These are phyloP conservation scores for Psilocybe sp. DNA, from an alignment of 768 basidiomycete species.

Conservation along the genomic window DNA sequence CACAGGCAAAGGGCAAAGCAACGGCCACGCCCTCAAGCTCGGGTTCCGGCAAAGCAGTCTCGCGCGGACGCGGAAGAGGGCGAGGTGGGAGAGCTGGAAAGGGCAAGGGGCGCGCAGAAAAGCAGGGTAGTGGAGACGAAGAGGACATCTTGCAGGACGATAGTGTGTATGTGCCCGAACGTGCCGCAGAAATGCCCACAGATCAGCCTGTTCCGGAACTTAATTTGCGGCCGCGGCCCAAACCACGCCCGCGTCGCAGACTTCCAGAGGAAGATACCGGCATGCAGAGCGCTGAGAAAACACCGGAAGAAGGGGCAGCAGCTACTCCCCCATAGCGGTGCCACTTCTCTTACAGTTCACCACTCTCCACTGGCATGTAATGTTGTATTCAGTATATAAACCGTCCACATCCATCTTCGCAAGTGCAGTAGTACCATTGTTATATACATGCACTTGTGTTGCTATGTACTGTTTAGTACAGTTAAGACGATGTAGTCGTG, in stretches of 20 bases:
- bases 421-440: no score
- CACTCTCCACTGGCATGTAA: no score
- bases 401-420: not conserved
- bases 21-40: not conserved
- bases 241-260: conserved; percentile 22
- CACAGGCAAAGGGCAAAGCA: conserved; percentile 8
- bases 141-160: not conserved
- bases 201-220: conserved; percentile 18
- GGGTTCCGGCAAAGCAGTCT: not conserved
- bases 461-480: not conserved
- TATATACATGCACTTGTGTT: no score
- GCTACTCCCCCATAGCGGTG: not conserved
- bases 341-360: no score
- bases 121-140: conserved; percentile 5
- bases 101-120: not conserved
- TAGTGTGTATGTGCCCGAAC: conserved; percentile 3
- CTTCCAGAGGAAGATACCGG: not conserved
- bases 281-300: not conserved
- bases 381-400: not conserved
- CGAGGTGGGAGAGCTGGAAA: conserved; percentile 2
- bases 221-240: conserved; percentile 32
- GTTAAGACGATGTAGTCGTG: not conserved
- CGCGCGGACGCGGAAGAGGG: conserved; percentile 2
- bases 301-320: not conserved
- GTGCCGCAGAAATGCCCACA: conserved; percentile 2